Conservation (phyloP, 2,329 filamentous ascomycete genomes). For the Pochonia chlamydosporia region DNA sequence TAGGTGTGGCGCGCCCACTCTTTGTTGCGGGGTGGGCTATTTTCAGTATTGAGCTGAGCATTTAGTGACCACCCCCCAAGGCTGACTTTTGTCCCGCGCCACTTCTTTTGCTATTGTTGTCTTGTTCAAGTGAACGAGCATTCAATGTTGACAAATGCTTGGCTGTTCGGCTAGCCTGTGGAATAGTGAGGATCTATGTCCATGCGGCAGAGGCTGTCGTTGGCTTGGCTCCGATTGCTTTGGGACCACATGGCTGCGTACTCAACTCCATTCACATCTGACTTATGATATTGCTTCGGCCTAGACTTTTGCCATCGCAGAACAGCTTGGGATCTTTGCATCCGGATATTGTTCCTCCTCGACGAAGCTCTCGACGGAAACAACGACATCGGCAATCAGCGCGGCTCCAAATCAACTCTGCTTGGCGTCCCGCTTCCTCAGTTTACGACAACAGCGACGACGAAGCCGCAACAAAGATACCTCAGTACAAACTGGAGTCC, state of each 20-base stretch:
- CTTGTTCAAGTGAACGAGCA: no score
- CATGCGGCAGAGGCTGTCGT: no score
- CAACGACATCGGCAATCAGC: conserved; percentile 13
- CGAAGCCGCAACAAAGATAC: conserved; percentile 22
- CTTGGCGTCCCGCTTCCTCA: conserved; percentile 50
- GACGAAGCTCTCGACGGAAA: conserved; percentile 28
- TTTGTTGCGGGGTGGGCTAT: background rate
- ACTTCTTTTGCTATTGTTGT: no score
- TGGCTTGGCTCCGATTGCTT: no score
- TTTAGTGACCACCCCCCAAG: background rate
- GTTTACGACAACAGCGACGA: conserved; percentile 37
- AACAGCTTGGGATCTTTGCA: conserved; percentile 14
- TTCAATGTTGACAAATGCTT: background rate
- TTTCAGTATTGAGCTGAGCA: background rate
- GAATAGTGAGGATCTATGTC: no score
- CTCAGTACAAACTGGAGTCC: conserved; percentile 28
- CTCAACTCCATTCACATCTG: conserved; percentile 2
- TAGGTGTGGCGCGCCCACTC: conserved; percentile 5
- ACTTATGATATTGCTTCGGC: background rate
- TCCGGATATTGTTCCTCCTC: conserved; percentile 26
- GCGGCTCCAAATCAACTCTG: conserved; percentile 19
- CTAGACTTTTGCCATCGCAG: conserved; percentile 12
- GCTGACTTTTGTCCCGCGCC: conserved; percentile 9
- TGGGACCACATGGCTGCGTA: no score
- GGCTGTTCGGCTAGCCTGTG: no score